phyloP scores from a whole-genome alignment of 768 basidiomycete species.

The Trametes sanguinea region DNA sequence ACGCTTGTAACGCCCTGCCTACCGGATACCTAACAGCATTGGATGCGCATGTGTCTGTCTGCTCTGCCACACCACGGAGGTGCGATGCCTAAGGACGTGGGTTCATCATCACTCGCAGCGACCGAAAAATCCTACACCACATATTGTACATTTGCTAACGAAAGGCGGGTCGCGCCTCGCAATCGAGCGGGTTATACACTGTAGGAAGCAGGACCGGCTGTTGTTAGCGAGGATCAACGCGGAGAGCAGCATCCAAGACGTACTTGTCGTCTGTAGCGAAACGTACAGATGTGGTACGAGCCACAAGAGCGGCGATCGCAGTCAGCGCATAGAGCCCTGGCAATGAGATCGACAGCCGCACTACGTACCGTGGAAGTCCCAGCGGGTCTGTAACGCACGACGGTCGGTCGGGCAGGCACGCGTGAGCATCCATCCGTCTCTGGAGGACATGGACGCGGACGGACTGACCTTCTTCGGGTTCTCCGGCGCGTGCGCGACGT shows the following conservation, averaged over 20 bases:
- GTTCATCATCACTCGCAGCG: too few relatives aligned
- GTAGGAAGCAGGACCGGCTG: background rate
- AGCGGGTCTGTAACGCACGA: slow-evolving; percentile 56
- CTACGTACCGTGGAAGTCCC: slow-evolving; percentile 73
- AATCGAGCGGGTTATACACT: background rate
- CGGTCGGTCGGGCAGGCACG: background rate
- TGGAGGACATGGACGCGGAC: background rate
- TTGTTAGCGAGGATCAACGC: background rate
- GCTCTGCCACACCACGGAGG: too few relatives aligned
- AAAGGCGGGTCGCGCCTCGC: too few relatives aligned
- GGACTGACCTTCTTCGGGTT: slow-evolving; percentile 81
- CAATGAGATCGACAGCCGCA: background rate
- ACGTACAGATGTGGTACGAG: too few relatives aligned
- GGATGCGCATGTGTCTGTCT: too few relatives aligned
- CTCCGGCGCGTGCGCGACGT: slow-evolving; percentile 73
- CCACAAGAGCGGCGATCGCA: too few relatives aligned
- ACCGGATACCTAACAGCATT: too few relatives aligned
- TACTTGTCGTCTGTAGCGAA: background rate
- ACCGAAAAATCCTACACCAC: too few relatives aligned
- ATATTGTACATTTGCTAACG: too few relatives aligned
- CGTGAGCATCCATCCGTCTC: slow-evolving; percentile 5
- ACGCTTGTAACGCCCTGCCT: too few relatives aligned
- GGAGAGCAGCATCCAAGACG: background rate
- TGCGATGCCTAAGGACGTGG: too few relatives aligned
- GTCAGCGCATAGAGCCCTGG: background rate